Percentiles rank a stretch among this genome's conserved stretches.
These are phyloP conservation scores for Eucalyptus regnans DNA, from an alignment of 345 rosid genomes.

Conservation along the genomic window DNA sequence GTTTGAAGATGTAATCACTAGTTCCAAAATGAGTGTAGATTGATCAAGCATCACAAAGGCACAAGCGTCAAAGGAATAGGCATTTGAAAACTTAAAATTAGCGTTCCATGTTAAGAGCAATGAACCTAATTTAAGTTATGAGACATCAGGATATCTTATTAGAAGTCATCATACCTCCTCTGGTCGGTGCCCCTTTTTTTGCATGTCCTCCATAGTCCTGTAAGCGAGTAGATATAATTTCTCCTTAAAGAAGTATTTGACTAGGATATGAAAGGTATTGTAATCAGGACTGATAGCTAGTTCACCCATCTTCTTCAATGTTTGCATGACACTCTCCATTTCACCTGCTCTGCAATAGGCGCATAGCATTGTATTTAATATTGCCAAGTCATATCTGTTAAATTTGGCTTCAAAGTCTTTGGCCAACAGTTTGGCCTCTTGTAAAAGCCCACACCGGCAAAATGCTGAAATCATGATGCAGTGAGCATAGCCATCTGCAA, in stretches of 20 bases:
- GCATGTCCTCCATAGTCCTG: conserved; percentile 71
- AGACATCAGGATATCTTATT: background rate
- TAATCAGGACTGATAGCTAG: conserved; percentile 57
- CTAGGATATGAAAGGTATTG: conserved; percentile 66
- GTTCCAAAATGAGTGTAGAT: background rate
- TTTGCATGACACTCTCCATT: conserved; percentile 73
- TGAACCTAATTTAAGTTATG: background rate
- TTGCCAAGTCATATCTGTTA: conserved; percentile 67
- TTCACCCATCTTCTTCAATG: conserved; percentile 87
- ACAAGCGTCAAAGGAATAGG: background rate
- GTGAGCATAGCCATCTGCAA: conserved; percentile 83
- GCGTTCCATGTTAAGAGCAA: background rate
- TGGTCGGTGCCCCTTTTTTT: conserved; percentile 63
- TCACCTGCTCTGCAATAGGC: conserved; percentile 91
- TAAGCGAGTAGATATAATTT: conserved; percentile 75
- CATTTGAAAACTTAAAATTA: background rate
- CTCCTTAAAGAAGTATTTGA: conserved; percentile 80
- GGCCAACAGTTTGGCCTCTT: conserved; percentile 77
- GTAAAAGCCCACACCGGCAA: conserved; percentile 59
- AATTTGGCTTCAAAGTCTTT: conserved; percentile 59
- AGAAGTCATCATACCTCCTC: conserved; percentile 50
- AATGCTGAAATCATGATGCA: conserved; percentile 90
- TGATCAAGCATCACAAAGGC: background rate
- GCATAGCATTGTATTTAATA: conserved; percentile 76
- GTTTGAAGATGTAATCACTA: background rate